phyloP scores from a whole-genome alignment of 805 yeast species.

The Starmerella potacharoeniae region DNA sequence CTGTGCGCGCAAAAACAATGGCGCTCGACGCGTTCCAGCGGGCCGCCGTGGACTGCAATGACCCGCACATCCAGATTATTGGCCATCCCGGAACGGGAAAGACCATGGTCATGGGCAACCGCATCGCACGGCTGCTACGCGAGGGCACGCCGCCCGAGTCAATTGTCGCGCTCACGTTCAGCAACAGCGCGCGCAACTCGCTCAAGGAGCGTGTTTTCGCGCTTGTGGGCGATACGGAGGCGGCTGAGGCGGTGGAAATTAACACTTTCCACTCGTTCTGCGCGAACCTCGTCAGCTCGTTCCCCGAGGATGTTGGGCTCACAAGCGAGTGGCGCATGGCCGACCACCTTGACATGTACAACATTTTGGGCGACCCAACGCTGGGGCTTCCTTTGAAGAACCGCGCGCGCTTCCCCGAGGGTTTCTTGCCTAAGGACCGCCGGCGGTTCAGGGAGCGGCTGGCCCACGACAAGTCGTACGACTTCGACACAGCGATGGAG shows the following conservation, averaged over 20 bases:
- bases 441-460: constrained; percentile 25
- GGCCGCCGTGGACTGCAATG: constrained; percentile 35
- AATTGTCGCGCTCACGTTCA: constrained; percentile 81
- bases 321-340: constrained; percentile 44
- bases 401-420: not conserved
- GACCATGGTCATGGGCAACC: constrained; percentile 67
- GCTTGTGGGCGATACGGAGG: constrained; percentile 2
- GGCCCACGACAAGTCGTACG: constrained; percentile 38
- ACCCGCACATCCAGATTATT: constrained; percentile 39
- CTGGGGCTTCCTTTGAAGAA: not conserved
- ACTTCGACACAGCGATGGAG: constrained; percentile 73
- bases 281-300: constrained; percentile 57
- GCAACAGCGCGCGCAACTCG: constrained; percentile 83
- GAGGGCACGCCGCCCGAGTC: constrained; percentile 44
- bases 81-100: constrained; percentile 69
- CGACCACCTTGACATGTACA: constrained; percentile 49
- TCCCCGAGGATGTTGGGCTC: constrained; percentile 11
- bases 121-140: constrained; percentile 62
- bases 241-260: constrained; percentile 36
- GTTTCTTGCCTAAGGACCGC: not conserved
- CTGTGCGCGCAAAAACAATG: not conserved
- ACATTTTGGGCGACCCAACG: constrained; percentile 5
- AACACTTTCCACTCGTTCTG: constrained; percentile 66
- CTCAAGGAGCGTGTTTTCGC: constrained; percentile 49
- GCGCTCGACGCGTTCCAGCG: constrained; percentile 34